Percentiles rank a stretch among this genome's conserved stretches.
These are phyloP conservation scores for Clarkia xantiana DNA, from an alignment of 345 rosid species.

Conservation along the genomic window DNA sequence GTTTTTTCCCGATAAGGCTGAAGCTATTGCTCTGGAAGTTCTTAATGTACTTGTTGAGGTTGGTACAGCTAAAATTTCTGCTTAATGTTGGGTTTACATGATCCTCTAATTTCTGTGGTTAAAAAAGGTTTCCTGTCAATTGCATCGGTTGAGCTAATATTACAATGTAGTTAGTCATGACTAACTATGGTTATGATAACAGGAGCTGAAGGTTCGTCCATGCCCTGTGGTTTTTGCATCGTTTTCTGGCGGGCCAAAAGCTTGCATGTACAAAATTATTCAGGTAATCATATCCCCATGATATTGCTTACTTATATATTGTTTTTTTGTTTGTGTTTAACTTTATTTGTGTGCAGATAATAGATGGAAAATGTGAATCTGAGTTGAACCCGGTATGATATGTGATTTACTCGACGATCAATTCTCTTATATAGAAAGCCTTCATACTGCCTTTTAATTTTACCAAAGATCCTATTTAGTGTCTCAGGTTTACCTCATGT, in stretches of 20 bases:
- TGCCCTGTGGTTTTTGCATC: slow-evolving; percentile 74
- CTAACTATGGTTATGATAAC: background rate
- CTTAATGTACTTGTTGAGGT: slow-evolving; percentile 40
- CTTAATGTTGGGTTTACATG: background rate
- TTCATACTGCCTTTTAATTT: too few species aligned
- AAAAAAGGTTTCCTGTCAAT: background rate
- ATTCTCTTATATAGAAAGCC: too few species aligned
- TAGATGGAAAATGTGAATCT: slow-evolving; percentile 44
- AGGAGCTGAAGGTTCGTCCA: slow-evolving; percentile 69
- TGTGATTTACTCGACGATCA: too few species aligned
- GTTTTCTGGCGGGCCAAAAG: slow-evolving; percentile 84
- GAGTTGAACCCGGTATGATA: slow-evolving; percentile 33
- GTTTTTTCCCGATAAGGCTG: slow-evolving; percentile 80
- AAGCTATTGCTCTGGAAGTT: slow-evolving; percentile 41
- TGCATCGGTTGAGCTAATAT: background rate
- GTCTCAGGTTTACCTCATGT: background rate
- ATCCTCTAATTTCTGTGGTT: background rate
- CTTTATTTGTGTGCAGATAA: slow-evolving; percentile 35
- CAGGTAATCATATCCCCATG: slow-evolving; percentile 38
- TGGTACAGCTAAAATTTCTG: background rate
- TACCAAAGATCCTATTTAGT: background rate
- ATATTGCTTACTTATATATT: background rate
- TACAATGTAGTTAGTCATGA: slow-evolving; percentile 1
- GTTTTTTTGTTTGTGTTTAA: background rate
- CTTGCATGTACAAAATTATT: slow-evolving; percentile 86